Conservation (phyloP, 495 filamentous ascomycete genomes). For the Aspergillus nidulans region DNA sequence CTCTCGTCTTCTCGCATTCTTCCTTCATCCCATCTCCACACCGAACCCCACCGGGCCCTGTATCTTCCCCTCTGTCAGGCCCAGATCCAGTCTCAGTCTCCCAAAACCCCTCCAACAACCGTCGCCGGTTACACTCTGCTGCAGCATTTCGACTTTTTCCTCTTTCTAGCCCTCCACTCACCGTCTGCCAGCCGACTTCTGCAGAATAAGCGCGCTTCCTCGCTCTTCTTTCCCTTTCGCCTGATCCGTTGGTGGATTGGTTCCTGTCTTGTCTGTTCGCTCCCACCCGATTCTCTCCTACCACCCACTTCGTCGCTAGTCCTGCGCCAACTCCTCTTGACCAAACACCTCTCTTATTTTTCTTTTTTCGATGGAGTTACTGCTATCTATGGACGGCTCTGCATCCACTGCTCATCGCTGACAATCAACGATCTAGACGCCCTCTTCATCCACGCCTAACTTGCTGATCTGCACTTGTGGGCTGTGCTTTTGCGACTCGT, state of each 20-base stretch:
- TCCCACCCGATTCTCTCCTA: slow-evolving; percentile 7
- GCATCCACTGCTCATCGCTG: slow-evolving; percentile 23
- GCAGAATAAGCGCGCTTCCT: slow-evolving; percentile 15
- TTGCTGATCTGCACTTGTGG: slow-evolving; percentile 19
- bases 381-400: slow-evolving; percentile 21
- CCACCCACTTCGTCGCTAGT: slow-evolving; percentile 15
- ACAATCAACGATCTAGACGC: slow-evolving; percentile 27
- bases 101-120: slow-evolving; percentile 16
- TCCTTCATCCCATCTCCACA: slow-evolving; percentile 15
- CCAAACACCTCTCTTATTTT: slow-evolving; percentile 17
- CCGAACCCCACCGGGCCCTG: slow-evolving; percentile 16
- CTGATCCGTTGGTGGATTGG: slow-evolving; percentile 9
- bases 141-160: slow-evolving; percentile 17
- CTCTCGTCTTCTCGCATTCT: slow-evolving; percentile 5
- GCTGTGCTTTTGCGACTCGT: slow-evolving; percentile 9
- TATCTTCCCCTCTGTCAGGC: slow-evolving; percentile 13
- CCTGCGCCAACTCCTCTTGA: slow-evolving; percentile 11
- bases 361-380: slow-evolving; percentile 27
- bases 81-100: slow-evolving; percentile 2
- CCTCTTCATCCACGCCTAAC: slow-evolving; percentile 15
- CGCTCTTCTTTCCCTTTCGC: slow-evolving; percentile 11
- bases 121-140: slow-evolving; percentile 19
- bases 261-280: slow-evolving; percentile 11
- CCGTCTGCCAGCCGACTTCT: slow-evolving; percentile 21
- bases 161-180: slow-evolving; percentile 22